Conservation (phyloP, 1,284 basidiomycete genomes). For the Schizophyllum commune region DNA sequence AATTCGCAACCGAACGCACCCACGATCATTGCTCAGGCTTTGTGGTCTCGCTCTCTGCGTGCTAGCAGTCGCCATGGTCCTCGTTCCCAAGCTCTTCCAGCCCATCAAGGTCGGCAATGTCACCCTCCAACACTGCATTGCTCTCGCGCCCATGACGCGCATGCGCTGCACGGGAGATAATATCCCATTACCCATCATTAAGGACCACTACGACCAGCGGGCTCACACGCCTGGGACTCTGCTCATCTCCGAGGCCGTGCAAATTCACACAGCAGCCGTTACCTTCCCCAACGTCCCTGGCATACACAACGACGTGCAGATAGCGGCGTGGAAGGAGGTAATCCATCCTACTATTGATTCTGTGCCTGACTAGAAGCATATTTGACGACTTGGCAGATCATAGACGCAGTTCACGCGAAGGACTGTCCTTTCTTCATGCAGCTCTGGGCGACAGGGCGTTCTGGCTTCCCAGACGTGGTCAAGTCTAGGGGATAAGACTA, state of each 20-base stretch:
- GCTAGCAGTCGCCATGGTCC: too few relatives aligned
- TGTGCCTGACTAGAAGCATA: slow-evolving; percentile 19
- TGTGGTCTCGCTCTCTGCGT: too few relatives aligned
- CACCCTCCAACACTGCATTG: slow-evolving; percentile 13
- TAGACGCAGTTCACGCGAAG: not conserved
- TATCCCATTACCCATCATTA: slow-evolving; percentile 18
- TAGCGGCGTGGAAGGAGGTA: slow-evolving; percentile 19
- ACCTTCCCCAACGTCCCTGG: slow-evolving; percentile 13
- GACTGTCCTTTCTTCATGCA: too few relatives aligned
- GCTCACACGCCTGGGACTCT: slow-evolving; percentile 9
- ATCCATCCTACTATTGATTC: not conserved
- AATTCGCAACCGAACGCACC: too few relatives aligned
- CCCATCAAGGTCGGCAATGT: slow-evolving; percentile 31
- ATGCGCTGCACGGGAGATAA: slow-evolving; percentile 13
- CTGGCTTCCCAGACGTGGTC: too few relatives aligned
- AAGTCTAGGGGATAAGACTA: too few relatives aligned
- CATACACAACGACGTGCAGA: slow-evolving; percentile 16
- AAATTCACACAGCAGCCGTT: slow-evolving; percentile 6
- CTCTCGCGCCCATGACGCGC: slow-evolving; percentile 17
- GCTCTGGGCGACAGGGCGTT: too few relatives aligned
- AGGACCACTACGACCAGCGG: slow-evolving; percentile 13
- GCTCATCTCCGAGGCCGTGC: slow-evolving; percentile 9
- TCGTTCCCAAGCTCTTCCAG: slow-evolving; percentile 32
- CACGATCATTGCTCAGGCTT: too few relatives aligned
- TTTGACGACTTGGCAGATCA: slow-evolving; percentile 2